These are phyloP conservation scores for Lepiota venenata DNA, from an alignment of 768 basidiomycete genomes.

Conservation along the genomic window DNA sequence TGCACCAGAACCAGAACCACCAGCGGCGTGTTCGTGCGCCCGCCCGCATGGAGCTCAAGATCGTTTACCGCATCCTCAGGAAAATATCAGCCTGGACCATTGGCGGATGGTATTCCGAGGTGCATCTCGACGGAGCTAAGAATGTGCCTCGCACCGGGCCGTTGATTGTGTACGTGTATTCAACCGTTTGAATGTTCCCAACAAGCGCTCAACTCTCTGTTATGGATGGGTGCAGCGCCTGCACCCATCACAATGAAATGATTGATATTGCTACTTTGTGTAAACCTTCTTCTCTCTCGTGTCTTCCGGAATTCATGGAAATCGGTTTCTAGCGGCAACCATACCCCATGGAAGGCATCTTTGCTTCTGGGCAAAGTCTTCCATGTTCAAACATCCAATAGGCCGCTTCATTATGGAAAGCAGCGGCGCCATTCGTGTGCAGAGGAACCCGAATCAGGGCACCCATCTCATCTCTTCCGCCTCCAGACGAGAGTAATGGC, in stretches of 20 bases:
- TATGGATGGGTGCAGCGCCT: constrained; percentile 35
- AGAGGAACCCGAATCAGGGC: constrained; percentile 52
- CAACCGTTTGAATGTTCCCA: neutral
- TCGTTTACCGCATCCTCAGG: constrained; percentile 58
- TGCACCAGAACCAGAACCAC: neutral
- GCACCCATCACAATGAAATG: constrained; percentile 68
- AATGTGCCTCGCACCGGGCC: constrained; percentile 56
- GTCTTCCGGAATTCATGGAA: neutral
- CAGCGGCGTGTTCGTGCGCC: neutral
- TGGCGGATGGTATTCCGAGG: constrained; percentile 57
- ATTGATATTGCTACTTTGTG: constrained; percentile 51
- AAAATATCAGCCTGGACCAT: constrained; percentile 61
- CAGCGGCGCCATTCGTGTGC: constrained; percentile 71
- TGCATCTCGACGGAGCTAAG: constrained; percentile 52
- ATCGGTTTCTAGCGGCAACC: constrained; percentile 37
- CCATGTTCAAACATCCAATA: constrained; percentile 59
- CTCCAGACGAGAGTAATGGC: constrained; percentile 3
- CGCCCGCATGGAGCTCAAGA: constrained; percentile 40
- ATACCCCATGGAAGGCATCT: constrained; percentile 57
- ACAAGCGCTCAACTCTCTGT: neutral
- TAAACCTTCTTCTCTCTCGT: constrained; percentile 17
- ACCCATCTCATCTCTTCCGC: constrained; percentile 12
- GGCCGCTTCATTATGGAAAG: constrained; percentile 49
- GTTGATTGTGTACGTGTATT: constrained; percentile 49
- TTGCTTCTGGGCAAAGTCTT: constrained; percentile 71